Conservation (phyloP, 176 grass and related monocot species). For the Hordeum marinum region DNA sequence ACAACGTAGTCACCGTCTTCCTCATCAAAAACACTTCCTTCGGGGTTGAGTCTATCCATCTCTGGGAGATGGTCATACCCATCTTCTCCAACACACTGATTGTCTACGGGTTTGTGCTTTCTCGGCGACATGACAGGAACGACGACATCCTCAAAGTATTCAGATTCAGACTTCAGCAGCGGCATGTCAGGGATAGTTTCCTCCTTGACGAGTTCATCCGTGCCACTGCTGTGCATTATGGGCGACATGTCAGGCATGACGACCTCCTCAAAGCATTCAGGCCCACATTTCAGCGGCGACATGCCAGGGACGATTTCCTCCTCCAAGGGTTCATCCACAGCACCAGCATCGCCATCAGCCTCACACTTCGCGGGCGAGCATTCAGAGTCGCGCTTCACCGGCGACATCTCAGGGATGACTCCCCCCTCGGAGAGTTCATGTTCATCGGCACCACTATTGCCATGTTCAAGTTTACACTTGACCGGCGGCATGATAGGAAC, state of each 20-base stretch:
- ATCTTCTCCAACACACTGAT: neutral
- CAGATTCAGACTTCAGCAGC: neutral
- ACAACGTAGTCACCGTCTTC: constrained; percentile 14
- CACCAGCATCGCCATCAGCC: neutral
- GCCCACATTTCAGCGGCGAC: neutral
- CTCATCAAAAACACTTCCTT: constrained; percentile 2
- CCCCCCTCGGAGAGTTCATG: no score
- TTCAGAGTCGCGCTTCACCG: no score
- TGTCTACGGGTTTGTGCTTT: neutral
- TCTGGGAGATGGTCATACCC: constrained; percentile 8
- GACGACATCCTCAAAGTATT: neutral
- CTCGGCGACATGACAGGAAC: neutral
- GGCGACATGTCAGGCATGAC: neutral
- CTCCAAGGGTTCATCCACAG: neutral
- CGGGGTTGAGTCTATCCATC: neutral
- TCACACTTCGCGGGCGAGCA: neutral
- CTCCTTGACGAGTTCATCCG: neutral
- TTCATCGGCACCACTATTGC: neutral
- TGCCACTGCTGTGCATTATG: neutral
- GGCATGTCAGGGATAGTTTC: neutral
- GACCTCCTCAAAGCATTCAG: neutral
- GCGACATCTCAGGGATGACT: neutral
- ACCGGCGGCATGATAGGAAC: neutral
- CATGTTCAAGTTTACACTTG: neutral
- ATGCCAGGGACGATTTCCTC: neutral